Percentiles rank a stretch among this genome's conserved stretches.
Evolutionary conservation across 345 rosid genomes (phyloP).

Genomic region (Arabis hirsuta): DNA sequence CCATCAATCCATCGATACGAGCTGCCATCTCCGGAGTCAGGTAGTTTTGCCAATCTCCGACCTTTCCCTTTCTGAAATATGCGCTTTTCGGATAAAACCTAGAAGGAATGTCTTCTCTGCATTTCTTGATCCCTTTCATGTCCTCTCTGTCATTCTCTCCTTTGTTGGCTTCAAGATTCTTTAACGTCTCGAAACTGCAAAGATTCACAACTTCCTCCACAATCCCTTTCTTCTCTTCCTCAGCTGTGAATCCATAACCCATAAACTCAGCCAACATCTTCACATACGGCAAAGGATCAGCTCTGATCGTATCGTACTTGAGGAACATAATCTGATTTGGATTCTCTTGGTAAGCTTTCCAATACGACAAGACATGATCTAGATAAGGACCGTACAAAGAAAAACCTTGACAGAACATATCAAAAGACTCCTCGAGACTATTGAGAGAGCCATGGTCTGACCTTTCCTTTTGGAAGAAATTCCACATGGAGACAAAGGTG

Average conservation of each 20-base stretch:
- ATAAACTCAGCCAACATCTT: conserved; percentile 37
- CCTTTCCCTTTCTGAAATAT: conserved; percentile 41
- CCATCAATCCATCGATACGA: conserved; percentile 19
- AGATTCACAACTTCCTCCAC: conserved; percentile 21
- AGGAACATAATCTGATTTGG: conserved; percentile 27
- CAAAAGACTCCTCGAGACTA: conserved; percentile 27
- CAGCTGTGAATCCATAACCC: conserved; percentile 33
- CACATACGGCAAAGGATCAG: conserved; percentile 25
- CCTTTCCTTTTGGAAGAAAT: not conserved
- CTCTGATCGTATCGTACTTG: conserved; percentile 21
- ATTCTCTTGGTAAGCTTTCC: conserved; percentile 33
- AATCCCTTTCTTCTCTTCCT: conserved; percentile 35
- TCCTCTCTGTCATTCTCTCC: not conserved
- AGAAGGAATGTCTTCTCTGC: not conserved
- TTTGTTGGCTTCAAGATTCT: conserved; percentile 38
- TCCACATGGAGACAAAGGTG: conserved; percentile 38
- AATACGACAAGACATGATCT: conserved; percentile 28
- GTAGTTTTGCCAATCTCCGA: conserved; percentile 46
- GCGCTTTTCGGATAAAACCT: not conserved
- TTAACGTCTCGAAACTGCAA: conserved; percentile 40
- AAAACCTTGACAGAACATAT: conserved; percentile 25
- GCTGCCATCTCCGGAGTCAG: conserved; percentile 37
- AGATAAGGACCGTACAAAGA: conserved; percentile 26
- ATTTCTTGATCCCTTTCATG: not conserved
- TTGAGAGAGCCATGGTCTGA: not conserved